These are phyloP conservation scores for Zasmidium cellare DNA, from an alignment of 2,329 filamentous ascomycete species.

Conservation along the genomic window DNA sequence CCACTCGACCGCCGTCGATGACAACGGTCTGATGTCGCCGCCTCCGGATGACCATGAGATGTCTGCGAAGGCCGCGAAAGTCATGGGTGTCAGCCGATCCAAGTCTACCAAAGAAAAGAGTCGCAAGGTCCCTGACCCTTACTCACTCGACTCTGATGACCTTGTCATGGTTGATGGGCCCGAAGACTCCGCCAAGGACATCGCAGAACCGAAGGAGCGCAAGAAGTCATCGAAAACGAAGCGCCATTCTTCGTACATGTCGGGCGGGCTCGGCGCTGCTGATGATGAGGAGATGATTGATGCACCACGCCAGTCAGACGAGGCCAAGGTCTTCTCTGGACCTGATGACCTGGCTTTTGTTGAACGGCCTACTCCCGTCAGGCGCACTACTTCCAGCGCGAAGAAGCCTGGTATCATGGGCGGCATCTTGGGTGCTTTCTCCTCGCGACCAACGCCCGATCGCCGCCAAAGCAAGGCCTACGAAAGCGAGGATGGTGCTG, in stretches of 20 bases:
- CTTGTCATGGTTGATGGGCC: conserved; percentile 56
- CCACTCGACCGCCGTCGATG: conserved; percentile 59
- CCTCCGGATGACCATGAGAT: conserved; percentile 65
- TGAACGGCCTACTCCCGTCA: conserved; percentile 54
- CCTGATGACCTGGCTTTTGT: conserved; percentile 55
- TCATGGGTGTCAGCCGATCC: conserved; percentile 61
- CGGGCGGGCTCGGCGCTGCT: conserved; percentile 38
- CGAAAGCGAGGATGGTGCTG: conserved; percentile 35
- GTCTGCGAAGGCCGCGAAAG: conserved; percentile 74
- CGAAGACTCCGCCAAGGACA: conserved; percentile 40
- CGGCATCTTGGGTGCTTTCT: conserved; percentile 50
- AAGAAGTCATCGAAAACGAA: conserved; percentile 44
- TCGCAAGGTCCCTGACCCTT: conserved; percentile 56
- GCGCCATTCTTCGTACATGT: conserved; percentile 40
- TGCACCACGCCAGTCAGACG: conserved; percentile 40
- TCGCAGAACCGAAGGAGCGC: conserved; percentile 29
- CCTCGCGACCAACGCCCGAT: conserved; percentile 30
- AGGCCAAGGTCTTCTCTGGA: conserved; percentile 45
- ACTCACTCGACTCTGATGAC: conserved; percentile 62
- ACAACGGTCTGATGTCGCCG: conserved; percentile 67
- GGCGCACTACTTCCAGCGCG: conserved; percentile 62
- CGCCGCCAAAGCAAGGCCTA: conserved; percentile 33
- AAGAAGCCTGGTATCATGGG: conserved; percentile 60
- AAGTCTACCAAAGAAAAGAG: conserved; percentile 52
- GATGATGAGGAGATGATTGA: conserved; percentile 45